Base-by-base conservation (phyloP, 2,329 filamentous ascomycete genomes). In the Exserohilum turcica region DNA sequence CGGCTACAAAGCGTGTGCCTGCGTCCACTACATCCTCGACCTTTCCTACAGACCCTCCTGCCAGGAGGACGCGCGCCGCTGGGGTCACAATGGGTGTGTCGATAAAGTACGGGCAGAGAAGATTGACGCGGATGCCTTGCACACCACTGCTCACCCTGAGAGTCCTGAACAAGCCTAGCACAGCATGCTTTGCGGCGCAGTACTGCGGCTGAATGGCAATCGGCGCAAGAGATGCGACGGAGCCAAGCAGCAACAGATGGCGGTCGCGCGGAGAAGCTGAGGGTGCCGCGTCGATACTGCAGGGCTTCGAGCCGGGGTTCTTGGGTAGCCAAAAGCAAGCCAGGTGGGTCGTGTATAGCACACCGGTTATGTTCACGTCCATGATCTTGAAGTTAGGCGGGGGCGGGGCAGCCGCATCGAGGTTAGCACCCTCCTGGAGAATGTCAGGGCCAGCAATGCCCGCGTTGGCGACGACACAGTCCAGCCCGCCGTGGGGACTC, bases 71-170 rank as follows among this genome's bases (percentile, higher is more conserved):
- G 24, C 82, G 77, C 15, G 77, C 84, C 1, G 60, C 50, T 1
- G 72, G 53, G 0, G 78, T 73, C 3, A 86, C 67, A 38, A 89
- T 79, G n/a, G 84, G 82, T 12, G 84, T 86, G 61, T 85, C 82
- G 63, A 82, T 79, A 68, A 88, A 89, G 72, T 88, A 89, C 0
- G 87, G 87, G 52, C 80, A 82, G n/a, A 90, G 69, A 64, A 88
- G 77, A 66, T 89, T 90, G 54, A 87, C 76, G 38, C 87, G 79
- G 36, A 89, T 74, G 19, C 83, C 82, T 36, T 79, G 72, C 6
- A 72, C 59, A 48, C 79, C 77, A 2, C 80, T 76, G 6, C 74
- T 80, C 3, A 76, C 68, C 13, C 86, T 79, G 39, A 90, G 73
- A 5, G 79, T 77, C 37, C 86, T 80, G 70, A 86, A 89, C 29